Base-by-base conservation (phyloP, 805 yeast species). In the Monosporozyma unispora region DNA sequence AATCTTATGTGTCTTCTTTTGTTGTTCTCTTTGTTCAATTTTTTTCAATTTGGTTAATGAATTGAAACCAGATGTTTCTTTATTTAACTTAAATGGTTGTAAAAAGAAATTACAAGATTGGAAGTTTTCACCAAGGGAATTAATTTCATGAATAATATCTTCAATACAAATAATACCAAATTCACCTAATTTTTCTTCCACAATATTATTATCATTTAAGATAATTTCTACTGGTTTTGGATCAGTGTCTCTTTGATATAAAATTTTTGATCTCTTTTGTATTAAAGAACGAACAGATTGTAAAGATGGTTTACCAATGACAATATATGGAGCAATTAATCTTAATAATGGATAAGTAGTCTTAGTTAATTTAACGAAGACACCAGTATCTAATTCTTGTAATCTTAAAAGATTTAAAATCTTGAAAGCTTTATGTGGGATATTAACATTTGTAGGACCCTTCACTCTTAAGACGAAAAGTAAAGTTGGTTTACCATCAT, bases 131-230 rank as follows among this genome's bases (percentile, higher is more conserved):
- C 88, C 85, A 57, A 84, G 59, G 16, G 80, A 64, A 19, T 71
- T 73, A 48, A 86, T 73, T 68, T 85, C 91, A 61, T 82, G 87
- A 48, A 86, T 78, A 50, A 86, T 73, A 68, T 86, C 95, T 70
- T 86, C 93, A 18, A 84, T 76, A 78, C 95, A 86, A 54, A 86
- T 80, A 52, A 83, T 70, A 27, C 91, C 89, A 48, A 72, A 70
- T 8, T 82, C 85, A 39, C 83, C 83, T 53, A 86, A 73, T 59
- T 73, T 71, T 59, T 84, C 89, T 69, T 86, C 95, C 47, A 86
- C 82, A 39, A 81, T 67, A 58, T 79, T 81, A 70, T 86, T 86
- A 67, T 82, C 88, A 64, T 85, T 86, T 57, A 86, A 69, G 51
- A 80, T 76, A 38, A 76, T 66, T 45, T 71, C 70, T 44, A 70